Evolutionary conservation across 1,139 yeast genomes (phyloP).

Genomic region (Scheffersomyces segobiensis): DNA sequence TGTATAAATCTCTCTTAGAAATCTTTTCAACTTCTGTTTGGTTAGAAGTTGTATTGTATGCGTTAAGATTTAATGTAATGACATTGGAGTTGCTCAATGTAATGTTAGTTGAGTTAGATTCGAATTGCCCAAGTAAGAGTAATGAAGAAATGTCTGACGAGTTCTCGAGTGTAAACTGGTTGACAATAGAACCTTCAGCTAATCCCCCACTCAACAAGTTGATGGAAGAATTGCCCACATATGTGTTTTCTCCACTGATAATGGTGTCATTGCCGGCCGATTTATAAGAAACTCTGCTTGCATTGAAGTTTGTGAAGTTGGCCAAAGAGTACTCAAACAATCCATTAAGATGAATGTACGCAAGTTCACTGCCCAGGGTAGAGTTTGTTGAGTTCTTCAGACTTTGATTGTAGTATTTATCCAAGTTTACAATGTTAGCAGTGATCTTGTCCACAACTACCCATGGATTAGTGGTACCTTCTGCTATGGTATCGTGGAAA

Average conservation of each 20-base stretch:
- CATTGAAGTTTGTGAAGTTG: constrained; percentile 59
- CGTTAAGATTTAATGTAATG: constrained; percentile 25
- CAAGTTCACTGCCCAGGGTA: constrained; percentile 19
- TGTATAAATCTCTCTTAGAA: constrained; percentile 10
- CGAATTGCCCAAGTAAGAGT: constrained; percentile 50
- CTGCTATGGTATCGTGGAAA: constrained; percentile 32
- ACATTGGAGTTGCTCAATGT: constrained; percentile 30
- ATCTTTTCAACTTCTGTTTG: constrained; percentile 20
- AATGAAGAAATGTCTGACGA: constrained; percentile 26
- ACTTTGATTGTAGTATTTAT: constrained; percentile 35
- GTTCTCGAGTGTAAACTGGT: constrained; percentile 29
- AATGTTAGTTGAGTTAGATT: constrained; percentile 32
- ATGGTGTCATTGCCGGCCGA: constrained; percentile 27
- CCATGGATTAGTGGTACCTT: constrained; percentile 30
- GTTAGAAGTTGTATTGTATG: constrained; percentile 36
- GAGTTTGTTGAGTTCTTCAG: constrained; percentile 30
- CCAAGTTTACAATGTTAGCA: constrained; percentile 55
- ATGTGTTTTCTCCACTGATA: constrained; percentile 32
- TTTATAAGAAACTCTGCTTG: constrained; percentile 24
- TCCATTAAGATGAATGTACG: constrained; percentile 55
- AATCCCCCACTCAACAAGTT: constrained; percentile 60
- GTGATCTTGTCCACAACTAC: constrained; percentile 76
- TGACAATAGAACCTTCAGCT: constrained; percentile 42
- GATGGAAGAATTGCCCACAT: constrained; percentile 68
- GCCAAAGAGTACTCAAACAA: constrained; percentile 77